Evolutionary conservation across 768 basidiomycete genomes (phyloP), one percentile per base, ranked within the genome.

Genomic region (Pholiota conissans): DNA sequence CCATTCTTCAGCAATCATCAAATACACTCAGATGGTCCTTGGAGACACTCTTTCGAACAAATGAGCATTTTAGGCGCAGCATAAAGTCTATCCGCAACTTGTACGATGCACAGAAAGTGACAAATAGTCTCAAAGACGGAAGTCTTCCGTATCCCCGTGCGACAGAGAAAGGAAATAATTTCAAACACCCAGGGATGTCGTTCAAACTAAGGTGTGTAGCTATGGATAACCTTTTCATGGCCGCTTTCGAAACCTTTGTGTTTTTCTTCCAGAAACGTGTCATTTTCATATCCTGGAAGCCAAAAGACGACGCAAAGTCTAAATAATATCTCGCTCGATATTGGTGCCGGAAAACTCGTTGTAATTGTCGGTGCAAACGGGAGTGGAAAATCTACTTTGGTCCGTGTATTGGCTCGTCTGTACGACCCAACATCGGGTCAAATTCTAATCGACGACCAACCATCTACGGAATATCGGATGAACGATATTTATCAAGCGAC

Each of bases 361-460:
- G 79, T 85, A 30, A 71, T 86, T n/a, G 84, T 86, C 6, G 84
- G 84, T 26, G 69, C 70, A 2, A 86, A 85, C 59, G 84, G 84
- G 5, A 78, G 77, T 52, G 83, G 83, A 1, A 84, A 84, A 59
- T 79, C 80, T 3, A 82, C 82, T 0, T 59, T 84, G 18, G 68
- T 85, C 16, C 81, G 81, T 45, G 68, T 85, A 11, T 66, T 86
- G 3, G 72, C 81, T 0, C 70, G 82, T 0, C 63, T 84, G 3
- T 84, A 80, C 62, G 78, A 82, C 49, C 74, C 77, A 0, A 72
- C 73, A 0, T 66, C 70, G 0, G 84, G 83, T 0, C 62, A 73
- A 6, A 46, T 85, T 5, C 63, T 77, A 14, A 69, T 85, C 30
- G 79, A 85, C 52, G 77, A 74, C 6, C 34, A 66, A 2, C 72